Evolutionary conservation across 1,139 yeast species (phyloP).

Genomic region (Yamadazyma conglobata): DNA sequence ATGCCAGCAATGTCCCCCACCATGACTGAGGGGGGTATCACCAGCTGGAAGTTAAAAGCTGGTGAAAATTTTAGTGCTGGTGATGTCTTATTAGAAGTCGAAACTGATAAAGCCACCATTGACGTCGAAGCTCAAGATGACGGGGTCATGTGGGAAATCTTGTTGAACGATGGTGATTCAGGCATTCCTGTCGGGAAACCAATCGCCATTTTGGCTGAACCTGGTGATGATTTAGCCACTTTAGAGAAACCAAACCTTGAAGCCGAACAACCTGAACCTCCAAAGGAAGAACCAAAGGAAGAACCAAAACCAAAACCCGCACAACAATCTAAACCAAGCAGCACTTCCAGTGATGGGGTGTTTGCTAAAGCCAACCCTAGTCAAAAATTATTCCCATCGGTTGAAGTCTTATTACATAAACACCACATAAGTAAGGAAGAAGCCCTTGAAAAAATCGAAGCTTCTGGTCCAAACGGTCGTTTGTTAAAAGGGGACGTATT

Average conservation of each 20-base stretch:
- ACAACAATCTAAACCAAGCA: constrained; percentile 6
- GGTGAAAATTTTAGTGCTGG: constrained; percentile 81
- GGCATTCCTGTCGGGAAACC: constrained; percentile 85
- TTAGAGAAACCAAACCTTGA: constrained; percentile 56
- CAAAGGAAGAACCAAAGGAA: constrained; percentile 7
- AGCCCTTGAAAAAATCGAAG: constrained; percentile 67
- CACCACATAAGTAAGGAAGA: constrained; percentile 64
- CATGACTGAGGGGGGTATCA: constrained; percentile 96
- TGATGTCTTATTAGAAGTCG: constrained; percentile 83
- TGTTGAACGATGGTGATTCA: constrained; percentile 66
- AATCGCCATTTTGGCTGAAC: constrained; percentile 86
- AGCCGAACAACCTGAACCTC: constrained; percentile 15
- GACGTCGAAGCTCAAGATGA: constrained; percentile 94
- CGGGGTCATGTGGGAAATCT: constrained; percentile 79
- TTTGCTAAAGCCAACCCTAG: constrained; percentile 52
- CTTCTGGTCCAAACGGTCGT: constrained; percentile 89
- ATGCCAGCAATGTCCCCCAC: constrained; percentile 99
- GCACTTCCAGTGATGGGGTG: constrained; percentile 15
- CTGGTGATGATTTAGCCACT: constrained; percentile 71
- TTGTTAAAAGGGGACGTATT: constrained; percentile 87
- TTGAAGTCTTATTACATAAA: constrained; percentile 58
- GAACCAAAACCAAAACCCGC: constrained; percentile 9
- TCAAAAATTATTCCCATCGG: constrained; percentile 80
- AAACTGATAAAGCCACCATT: constrained; percentile 90
- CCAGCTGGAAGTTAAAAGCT: constrained; percentile 84